Percentiles rank a stretch among this genome's conserved stretches.
phyloP scores from a whole-genome alignment of 2,329 filamentous ascomycete genomes.

The Venturiaceae sp. region DNA sequence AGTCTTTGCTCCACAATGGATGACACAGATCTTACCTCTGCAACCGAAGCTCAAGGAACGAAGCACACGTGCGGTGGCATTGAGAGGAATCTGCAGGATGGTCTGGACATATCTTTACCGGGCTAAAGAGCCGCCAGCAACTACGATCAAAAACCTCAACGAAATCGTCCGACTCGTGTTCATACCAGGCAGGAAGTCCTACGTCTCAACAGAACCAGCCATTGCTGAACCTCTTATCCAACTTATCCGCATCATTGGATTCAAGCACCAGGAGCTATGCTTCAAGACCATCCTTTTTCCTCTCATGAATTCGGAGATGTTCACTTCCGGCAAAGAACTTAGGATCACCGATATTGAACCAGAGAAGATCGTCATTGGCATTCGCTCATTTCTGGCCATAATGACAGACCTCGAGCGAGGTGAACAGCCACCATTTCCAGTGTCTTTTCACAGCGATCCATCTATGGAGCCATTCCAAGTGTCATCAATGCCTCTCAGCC shows the following conservation, averaged over 20 bases:
- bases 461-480: slow-evolving; percentile 27
- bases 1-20: slow-evolving; percentile 76
- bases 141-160: slow-evolving; percentile 70
- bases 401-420: slow-evolving; percentile 88
- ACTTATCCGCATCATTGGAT: slow-evolving; percentile 88
- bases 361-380: slow-evolving; percentile 94
- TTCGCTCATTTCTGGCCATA: slow-evolving; percentile 84
- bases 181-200: slow-evolving; percentile 67
- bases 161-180: slow-evolving; percentile 81
- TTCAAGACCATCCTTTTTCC: slow-evolving; percentile 92
- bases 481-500: slow-evolving; percentile 21
- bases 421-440: slow-evolving; percentile 77
- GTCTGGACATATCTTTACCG: slow-evolving; percentile 94
- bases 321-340: slow-evolving; percentile 64
- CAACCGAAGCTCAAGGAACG: slow-evolving; percentile 81
- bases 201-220: slow-evolving; percentile 73
- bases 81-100: slow-evolving; percentile 82
- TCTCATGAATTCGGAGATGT: slow-evolving; percentile 85
- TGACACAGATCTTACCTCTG: slow-evolving; percentile 66
- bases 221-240: slow-evolving; percentile 87
- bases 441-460: slow-evolving; percentile 44
- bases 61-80: slow-evolving; percentile 62
- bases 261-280: slow-evolving; percentile 86
- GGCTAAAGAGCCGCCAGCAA: slow-evolving; percentile 55
- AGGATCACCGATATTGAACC: slow-evolving; percentile 90